phyloP scores from a whole-genome alignment of 495 filamentous ascomycete genomes.

The Penicillium simplicissimum region DNA sequence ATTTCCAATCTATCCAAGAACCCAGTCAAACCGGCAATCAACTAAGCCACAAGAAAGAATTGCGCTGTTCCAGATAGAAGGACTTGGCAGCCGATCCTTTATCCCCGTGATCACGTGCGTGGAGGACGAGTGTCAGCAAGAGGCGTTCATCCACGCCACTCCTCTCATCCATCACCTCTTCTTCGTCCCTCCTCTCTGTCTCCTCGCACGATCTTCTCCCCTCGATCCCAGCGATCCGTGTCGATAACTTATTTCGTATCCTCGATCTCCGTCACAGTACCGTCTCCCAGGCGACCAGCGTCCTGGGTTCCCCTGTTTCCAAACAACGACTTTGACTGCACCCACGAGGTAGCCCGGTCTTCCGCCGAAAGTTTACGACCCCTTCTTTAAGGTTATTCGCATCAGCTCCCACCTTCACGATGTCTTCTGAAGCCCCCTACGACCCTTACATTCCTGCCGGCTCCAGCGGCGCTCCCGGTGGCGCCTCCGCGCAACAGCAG shows the following conservation, averaged over 20 bases:
- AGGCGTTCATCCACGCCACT: constrained; percentile 15
- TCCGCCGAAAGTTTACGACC: constrained; percentile 10
- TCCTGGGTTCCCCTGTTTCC: constrained; percentile 19
- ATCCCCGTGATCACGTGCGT: constrained; percentile 23
- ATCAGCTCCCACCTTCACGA: constrained; percentile 38
- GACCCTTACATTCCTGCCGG: constrained; percentile 87
- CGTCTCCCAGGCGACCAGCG: constrained; percentile 5
- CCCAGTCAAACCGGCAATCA: not conserved
- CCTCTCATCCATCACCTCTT: not conserved
- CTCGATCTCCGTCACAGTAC: constrained; percentile 2
- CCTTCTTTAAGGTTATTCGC: constrained; percentile 19
- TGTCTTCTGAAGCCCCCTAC: constrained; percentile 73
- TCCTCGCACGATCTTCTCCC: constrained; percentile 12
- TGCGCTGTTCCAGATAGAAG: not conserved
- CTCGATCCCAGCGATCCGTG: constrained; percentile 10
- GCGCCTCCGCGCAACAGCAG: constrained; percentile 56
- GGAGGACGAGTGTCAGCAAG: constrained; percentile 8
- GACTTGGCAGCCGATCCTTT: constrained; percentile 4
- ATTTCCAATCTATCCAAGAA: not conserved
- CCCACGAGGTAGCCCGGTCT: constrained; percentile 15
- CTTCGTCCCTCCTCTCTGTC: constrained; percentile 21
- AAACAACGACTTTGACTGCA: constrained; percentile 28
- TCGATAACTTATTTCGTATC: not conserved
- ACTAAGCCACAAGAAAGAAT: not conserved
- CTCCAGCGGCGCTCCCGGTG: constrained; percentile 49